A percentile compares a stretch with the other conserved stretches of the same genome.
Evolutionary conservation across 495 filamentous ascomycete genomes (phyloP).

Genomic region (Penicillium egyptiacum): DNA sequence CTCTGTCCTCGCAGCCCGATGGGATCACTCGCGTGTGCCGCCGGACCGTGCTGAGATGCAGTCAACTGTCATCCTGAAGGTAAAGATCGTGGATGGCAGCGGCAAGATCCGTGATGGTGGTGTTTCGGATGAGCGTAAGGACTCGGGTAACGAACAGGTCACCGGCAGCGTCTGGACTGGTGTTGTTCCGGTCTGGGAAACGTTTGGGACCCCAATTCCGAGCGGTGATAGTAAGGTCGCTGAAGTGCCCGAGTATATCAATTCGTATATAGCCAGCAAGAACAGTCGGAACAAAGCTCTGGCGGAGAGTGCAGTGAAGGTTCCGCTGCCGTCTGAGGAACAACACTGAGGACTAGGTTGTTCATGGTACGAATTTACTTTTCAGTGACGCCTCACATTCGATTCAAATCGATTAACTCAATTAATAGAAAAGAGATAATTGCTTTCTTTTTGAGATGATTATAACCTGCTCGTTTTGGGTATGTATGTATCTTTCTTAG

Average conservation of each 20-base stretch:
- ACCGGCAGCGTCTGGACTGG: slow-evolving; percentile 71
- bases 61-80: slow-evolving; percentile 71
- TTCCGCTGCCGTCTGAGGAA: slow-evolving; percentile 39
- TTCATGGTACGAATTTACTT: not conserved
- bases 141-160: slow-evolving; percentile 62
- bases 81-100: slow-evolving; percentile 68
- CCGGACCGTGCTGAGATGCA: slow-evolving; percentile 75
- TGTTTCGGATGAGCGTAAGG: slow-evolving; percentile 70
- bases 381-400: not conserved
- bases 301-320: slow-evolving; percentile 49
- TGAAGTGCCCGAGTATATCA: slow-evolving; percentile 64
- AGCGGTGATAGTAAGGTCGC: slow-evolving; percentile 58
- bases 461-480: too few relatives aligned
- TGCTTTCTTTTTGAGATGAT: too few relatives aligned
- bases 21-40: slow-evolving; percentile 67
- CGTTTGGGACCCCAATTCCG: slow-evolving; percentile 66
- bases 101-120: slow-evolving; percentile 73
- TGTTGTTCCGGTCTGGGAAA: slow-evolving; percentile 72
- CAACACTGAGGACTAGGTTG: slow-evolving; percentile 27
- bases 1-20: slow-evolving; percentile 65
- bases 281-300: slow-evolving; percentile 54
- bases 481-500: too few relatives aligned
- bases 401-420: too few relatives aligned
- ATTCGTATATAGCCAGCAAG: slow-evolving; percentile 51
- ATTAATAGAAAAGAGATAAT: too few relatives aligned